Evolutionary conservation across 1,284 basidiomycete genomes (phyloP).

Genomic region (Cerioporus squamosus): DNA sequence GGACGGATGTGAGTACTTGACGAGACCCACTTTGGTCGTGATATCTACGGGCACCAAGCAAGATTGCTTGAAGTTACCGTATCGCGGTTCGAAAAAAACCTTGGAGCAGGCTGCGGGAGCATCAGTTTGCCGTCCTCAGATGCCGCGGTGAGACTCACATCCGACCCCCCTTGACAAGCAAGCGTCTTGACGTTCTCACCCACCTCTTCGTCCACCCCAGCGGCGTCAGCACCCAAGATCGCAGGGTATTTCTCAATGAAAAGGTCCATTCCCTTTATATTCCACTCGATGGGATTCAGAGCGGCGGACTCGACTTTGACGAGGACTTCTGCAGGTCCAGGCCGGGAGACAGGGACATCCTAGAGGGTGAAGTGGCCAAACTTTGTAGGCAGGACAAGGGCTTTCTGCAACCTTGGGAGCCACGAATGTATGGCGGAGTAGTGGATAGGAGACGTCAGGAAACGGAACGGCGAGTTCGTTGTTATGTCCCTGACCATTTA

Average conservation of each 20-base stretch:
- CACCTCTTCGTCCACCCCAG: conserved; percentile 56
- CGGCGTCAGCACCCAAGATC: conserved; percentile 58
- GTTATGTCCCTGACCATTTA: too few species aligned
- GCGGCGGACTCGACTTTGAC: conserved; percentile 43
- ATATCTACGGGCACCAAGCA: conserved; percentile 31
- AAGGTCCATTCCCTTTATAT: conserved; percentile 35
- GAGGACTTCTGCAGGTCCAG: conserved; percentile 43
- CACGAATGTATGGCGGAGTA: background rate
- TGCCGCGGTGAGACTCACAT: background rate
- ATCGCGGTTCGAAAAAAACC: conserved; percentile 18
- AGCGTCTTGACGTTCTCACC: conserved; percentile 54
- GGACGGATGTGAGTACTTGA: too few species aligned
- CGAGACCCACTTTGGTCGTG: conserved; percentile 25
- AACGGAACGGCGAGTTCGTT: too few species aligned
- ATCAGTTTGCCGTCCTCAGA: background rate
- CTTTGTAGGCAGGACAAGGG: conserved; percentile 24
- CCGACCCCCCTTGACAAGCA: conserved; percentile 55
- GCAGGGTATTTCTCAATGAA: conserved; percentile 42
- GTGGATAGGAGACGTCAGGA: too few species aligned
- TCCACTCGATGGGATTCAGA: conserved; percentile 46
- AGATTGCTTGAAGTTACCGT: conserved; percentile 37
- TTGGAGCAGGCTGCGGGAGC: conserved; percentile 27
- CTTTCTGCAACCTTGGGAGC: conserved; percentile 20
- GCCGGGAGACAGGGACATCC: conserved; percentile 27
- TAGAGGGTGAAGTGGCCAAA: conserved; percentile 21